phyloP scores from a whole-genome alignment of 139 green algal species.

The Micractinium conductrix region DNA sequence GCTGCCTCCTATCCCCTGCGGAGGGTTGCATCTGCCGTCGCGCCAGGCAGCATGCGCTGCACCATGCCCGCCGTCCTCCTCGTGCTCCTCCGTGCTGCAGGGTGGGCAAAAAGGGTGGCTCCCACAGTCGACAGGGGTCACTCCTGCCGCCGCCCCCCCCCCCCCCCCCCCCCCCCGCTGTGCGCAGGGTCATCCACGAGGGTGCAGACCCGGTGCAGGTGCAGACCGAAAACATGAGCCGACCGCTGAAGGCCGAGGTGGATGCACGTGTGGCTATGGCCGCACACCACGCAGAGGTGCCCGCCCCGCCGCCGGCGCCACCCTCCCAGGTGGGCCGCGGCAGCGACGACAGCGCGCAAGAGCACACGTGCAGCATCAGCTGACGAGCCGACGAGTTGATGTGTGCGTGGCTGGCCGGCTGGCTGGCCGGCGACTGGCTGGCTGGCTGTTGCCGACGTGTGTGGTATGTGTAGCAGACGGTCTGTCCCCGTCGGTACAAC shows the following conservation, averaged over 20 bases:
- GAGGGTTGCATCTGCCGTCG: no score
- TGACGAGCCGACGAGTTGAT: background rate
- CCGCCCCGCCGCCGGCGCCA: background rate
- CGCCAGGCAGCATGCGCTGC: background rate
- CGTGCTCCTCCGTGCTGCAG: background rate
- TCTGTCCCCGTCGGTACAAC: no score
- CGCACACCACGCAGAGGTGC: constrained; percentile 24
- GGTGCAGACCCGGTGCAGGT: constrained; percentile 63
- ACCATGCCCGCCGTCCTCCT: no score
- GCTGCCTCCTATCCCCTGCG: no score
- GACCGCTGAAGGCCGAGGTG: constrained; percentile 48
- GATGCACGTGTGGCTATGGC: constrained; percentile 30
- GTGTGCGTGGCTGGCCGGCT: no score
- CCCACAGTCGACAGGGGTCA: no score
- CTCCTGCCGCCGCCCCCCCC: background rate
- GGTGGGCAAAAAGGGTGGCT: no score
- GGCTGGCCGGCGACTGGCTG: no score
- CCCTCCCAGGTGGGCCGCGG: no score
- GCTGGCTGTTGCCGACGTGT: no score
- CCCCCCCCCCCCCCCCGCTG: background rate
- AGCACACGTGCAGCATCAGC: background rate
- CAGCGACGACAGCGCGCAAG: background rate
- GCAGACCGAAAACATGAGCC: constrained; percentile 43
- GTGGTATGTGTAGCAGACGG: no score
- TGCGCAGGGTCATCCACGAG: constrained; percentile 51